Evolutionary conservation across 2,329 filamentous ascomycete species (phyloP).

Genomic region (Penicillium expansum): DNA sequence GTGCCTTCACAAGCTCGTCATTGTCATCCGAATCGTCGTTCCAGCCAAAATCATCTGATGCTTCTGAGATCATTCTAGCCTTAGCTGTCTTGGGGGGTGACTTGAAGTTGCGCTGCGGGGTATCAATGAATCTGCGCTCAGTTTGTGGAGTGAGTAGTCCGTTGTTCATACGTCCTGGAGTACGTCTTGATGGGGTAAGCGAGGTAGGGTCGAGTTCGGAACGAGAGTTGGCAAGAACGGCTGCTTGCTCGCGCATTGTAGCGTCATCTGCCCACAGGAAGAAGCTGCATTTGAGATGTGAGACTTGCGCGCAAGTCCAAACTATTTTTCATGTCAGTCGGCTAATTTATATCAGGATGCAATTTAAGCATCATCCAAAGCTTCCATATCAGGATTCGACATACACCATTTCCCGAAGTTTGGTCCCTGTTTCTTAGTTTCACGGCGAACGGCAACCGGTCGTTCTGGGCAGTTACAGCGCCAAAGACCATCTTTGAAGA

Average conservation of each 20-base stretch:
- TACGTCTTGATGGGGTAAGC: conserved; percentile 14
- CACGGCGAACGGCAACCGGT: conserved; percentile 53
- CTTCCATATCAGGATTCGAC: conserved; percentile 8
- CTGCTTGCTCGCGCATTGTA: conserved; percentile 51
- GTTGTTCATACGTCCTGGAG: neutral
- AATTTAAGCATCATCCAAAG: neutral
- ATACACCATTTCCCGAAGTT: conserved; percentile 57
- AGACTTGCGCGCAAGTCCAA: conserved; percentile 56
- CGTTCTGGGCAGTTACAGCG: conserved; percentile 57
- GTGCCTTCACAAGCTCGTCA: conserved; percentile 19
- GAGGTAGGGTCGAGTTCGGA: conserved; percentile 40
- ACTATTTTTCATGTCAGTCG: conserved; percentile 34
- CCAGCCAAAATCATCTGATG: conserved; percentile 40
- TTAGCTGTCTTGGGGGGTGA: conserved; percentile 28
- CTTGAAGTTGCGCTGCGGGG: conserved; percentile 13
- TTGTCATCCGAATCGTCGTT: conserved; percentile 37
- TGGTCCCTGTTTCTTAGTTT: conserved; percentile 56
- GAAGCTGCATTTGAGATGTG: conserved; percentile 53
- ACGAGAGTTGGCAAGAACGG: conserved; percentile 50
- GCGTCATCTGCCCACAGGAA: conserved; percentile 63
- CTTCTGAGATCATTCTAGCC: conserved; percentile 32
- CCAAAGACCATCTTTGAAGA: conserved; percentile 48
- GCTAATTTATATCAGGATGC: neutral
- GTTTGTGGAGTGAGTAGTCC: conserved; percentile 39
- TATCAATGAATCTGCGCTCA: conserved; percentile 19